These are phyloP conservation scores for Paraconiothyrium brasiliense DNA, from an alignment of 2,329 filamentous ascomycete genomes.

Conservation along the genomic window DNA sequence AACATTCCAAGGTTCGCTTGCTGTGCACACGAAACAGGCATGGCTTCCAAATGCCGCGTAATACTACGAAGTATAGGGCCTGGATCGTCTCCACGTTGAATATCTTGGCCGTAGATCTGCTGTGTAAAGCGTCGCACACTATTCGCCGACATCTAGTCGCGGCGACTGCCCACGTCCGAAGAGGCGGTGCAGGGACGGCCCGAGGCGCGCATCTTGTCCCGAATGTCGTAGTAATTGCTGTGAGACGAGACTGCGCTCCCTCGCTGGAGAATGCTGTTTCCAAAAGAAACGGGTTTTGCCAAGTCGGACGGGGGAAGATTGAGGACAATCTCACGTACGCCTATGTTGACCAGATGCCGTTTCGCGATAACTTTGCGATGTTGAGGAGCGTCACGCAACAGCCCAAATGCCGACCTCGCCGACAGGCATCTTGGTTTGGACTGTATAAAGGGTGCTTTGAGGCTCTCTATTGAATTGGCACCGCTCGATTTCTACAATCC, in stretches of 20 bases:
- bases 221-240: constrained; percentile 3
- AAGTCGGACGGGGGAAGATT: constrained; percentile 2
- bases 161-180: background rate
- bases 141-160: background rate
- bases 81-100: background rate
- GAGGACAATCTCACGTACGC: constrained; percentile 1
- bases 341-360: background rate
- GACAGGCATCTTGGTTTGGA: background rate
- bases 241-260: background rate
- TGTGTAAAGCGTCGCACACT: background rate
- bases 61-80: background rate
- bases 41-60: constrained; percentile 3
- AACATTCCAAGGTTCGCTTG: background rate
- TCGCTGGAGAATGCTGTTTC: background rate
- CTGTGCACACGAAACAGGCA: constrained; percentile 1
- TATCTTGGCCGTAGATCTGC: constrained; percentile 6
- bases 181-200: constrained; percentile 2
- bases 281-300: constrained; percentile 8
- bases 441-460: background rate
- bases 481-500: background rate
- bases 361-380: background rate
- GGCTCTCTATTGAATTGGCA: background rate
- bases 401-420: background rate
- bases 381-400: background rate
- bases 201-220: too few relatives aligned